These are phyloP conservation scores for Coniella lustricola DNA, from an alignment of 2,329 filamentous ascomycete species.

Conservation along the genomic window DNA sequence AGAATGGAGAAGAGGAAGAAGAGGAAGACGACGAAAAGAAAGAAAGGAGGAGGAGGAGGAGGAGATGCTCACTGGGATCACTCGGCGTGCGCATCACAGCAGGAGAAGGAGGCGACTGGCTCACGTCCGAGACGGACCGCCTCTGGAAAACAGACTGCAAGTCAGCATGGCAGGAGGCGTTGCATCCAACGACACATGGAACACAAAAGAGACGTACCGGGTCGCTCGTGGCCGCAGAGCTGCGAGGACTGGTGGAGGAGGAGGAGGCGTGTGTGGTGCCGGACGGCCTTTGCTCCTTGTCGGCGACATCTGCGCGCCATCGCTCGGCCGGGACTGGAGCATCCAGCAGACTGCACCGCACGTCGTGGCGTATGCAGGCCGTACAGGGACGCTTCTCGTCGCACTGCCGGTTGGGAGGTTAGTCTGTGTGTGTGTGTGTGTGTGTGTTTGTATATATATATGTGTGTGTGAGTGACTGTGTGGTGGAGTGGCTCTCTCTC, in stretches of 20 bases:
- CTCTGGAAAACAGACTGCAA: slow-evolving; percentile 2
- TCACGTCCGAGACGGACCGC: slow-evolving; percentile 10
- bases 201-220: too few species aligned
- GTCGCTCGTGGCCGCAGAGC: slow-evolving; percentile 22
- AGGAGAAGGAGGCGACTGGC: slow-evolving; percentile 1
- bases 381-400: slow-evolving; percentile 19
- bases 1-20: too few species aligned
- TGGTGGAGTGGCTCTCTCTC: too few species aligned
- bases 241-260: slow-evolving; percentile 17
- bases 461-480: too few species aligned
- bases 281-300: background rate
- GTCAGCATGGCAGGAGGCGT: too few species aligned
- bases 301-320: slow-evolving; percentile 2
- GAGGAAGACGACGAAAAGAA: too few species aligned
- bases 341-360: slow-evolving; percentile 18
- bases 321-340: slow-evolving; percentile 3
- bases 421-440: too few species aligned
- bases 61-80: background rate
- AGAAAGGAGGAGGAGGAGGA: too few species aligned
- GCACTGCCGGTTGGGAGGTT: too few species aligned
- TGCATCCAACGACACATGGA: too few species aligned
- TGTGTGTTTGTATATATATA: too few species aligned
- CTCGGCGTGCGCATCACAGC: slow-evolving; percentile 3
- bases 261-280: too few species aligned
- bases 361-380: slow-evolving; percentile 18